These are phyloP conservation scores for Talaromyces sp. DNA, from an alignment of 2,329 filamentous ascomycete genomes.

Conservation along the genomic window DNA sequence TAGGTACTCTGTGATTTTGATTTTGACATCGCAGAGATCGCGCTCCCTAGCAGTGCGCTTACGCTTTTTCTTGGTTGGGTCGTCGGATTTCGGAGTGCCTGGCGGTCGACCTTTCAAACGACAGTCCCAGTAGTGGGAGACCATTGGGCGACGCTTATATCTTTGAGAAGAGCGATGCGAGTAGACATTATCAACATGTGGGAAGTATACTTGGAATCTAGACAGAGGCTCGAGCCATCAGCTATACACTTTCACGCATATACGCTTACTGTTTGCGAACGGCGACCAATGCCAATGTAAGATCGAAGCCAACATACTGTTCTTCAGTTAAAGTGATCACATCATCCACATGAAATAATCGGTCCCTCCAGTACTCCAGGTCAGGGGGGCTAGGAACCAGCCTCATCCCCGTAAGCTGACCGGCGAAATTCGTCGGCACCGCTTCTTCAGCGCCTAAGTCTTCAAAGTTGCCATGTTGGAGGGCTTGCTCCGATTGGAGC, in stretches of 20 bases:
- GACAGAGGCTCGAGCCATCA: slow-evolving; percentile 3
- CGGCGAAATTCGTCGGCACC: slow-evolving; percentile 26
- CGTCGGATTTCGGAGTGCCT: slow-evolving; percentile 76
- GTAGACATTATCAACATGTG: slow-evolving; percentile 82
- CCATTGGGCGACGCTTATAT: slow-evolving; percentile 80
- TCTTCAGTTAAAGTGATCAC: slow-evolving; percentile 73
- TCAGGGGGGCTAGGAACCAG: slow-evolving; percentile 68
- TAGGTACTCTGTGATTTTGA: slow-evolving; percentile 81
- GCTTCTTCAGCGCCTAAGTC: slow-evolving; percentile 11
- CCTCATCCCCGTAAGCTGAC: slow-evolving; percentile 45
- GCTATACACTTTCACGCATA: background rate
- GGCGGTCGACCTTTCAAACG: slow-evolving; percentile 77
- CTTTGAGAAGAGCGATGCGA: slow-evolving; percentile 79
- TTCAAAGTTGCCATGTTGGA: slow-evolving; percentile 22
- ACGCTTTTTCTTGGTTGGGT: slow-evolving; percentile 80
- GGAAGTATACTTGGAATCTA: slow-evolving; percentile 79
- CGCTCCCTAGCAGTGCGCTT: slow-evolving; percentile 74
- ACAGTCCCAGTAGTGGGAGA: slow-evolving; percentile 85
- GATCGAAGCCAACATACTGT: slow-evolving; percentile 55
- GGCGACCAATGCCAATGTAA: background rate
- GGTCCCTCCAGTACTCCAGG: slow-evolving; percentile 69
- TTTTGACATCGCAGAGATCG: slow-evolving; percentile 83
- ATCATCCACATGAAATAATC: slow-evolving; percentile 74
- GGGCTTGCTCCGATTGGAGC: slow-evolving; percentile 21
- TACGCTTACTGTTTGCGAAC: background rate